phyloP scores from a whole-genome alignment of 2,329 filamentous ascomycete species.

The Botrytis elliptica region DNA sequence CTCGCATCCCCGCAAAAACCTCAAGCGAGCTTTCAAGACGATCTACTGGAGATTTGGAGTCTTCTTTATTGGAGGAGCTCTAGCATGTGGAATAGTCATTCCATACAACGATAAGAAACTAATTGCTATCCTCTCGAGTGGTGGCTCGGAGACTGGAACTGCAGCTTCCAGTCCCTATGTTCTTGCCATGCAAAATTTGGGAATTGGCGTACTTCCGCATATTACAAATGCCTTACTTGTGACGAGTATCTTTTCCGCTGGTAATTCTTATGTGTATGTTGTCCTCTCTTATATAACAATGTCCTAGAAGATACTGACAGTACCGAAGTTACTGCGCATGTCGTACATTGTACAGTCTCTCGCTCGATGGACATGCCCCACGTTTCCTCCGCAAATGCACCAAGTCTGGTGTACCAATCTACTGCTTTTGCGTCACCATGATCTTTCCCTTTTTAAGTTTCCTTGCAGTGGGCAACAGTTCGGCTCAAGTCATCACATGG shows the following conservation, averaged over 20 bases:
- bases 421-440: constrained; percentile 64
- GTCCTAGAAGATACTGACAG: not conserved
- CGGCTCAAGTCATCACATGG: constrained; percentile 43
- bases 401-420: constrained; percentile 54
- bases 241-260: constrained; percentile 63
- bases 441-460: constrained; percentile 71
- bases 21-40: constrained; percentile 70
- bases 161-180: constrained; percentile 46
- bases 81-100: constrained; percentile 65
- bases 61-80: constrained; percentile 69
- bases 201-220: constrained; percentile 63
- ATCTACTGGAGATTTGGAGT: constrained; percentile 70
- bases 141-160: constrained; percentile 49
- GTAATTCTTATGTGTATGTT: constrained; percentile 53
- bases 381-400: constrained; percentile 60
- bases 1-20: constrained; percentile 59
- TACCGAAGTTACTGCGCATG: constrained; percentile 56
- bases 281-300: not conserved
- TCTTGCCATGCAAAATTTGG: constrained; percentile 63
- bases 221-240: constrained; percentile 65
- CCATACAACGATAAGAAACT: constrained; percentile 62
- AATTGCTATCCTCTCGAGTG: constrained; percentile 36
- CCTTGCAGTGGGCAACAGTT: constrained; percentile 58
- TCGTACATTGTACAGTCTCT: constrained; percentile 67
- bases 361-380: constrained; percentile 65